Base-by-base conservation (phyloP, 2,329 filamentous ascomycete genomes). In the Claviceps capensis region DNA sequence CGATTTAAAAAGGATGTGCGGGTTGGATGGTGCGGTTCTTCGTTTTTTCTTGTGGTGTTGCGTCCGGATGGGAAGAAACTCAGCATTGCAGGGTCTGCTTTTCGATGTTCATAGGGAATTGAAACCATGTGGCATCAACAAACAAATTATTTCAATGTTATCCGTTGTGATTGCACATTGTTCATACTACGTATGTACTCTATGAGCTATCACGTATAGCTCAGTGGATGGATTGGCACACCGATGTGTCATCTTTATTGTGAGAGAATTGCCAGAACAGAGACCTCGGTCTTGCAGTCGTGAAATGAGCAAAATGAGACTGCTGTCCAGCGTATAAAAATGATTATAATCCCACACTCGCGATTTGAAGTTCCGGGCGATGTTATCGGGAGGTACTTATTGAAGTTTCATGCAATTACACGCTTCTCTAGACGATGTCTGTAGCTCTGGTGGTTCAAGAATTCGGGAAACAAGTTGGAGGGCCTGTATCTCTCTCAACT, bases 1-100 rank as follows among this genome's bases (percentile, higher is more conserved):
- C 88, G 69, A 97, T 98, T 74, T 98, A 93, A 82, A 68, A 63
- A 9, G 37, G 22, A 37, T 59, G 56, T 56, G 48, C 54, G 56
- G 47, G 51, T 36, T 26, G 26, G 42, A 44, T 22, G 52, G 40
- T 52, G 48, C 49, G 52, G 61, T 63, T 63, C 60, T 66, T 67
- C 58, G 65, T 37, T 67, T 65, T 68, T 68, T 64, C 62, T 68
- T 69, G 66, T 62, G 67, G 67, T 69, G 65, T 67, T 70, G 62
- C 61, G 65, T 67, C 65, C 61, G 67, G 67, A 67, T 66, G 67
- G 67, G 65, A 69, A 68, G 67, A 65, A 68, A 65, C 62, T 69
- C 62, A 67, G 67, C 67, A 69, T 69, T 63, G 64, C 64, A 68
- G 65, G 64, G 65, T 65, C 67, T 69, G 65, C 65, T 64, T 68